Evolutionary conservation across 495 filamentous ascomycete genomes (phyloP).

Genomic region (Hamigera avellanea): DNA sequence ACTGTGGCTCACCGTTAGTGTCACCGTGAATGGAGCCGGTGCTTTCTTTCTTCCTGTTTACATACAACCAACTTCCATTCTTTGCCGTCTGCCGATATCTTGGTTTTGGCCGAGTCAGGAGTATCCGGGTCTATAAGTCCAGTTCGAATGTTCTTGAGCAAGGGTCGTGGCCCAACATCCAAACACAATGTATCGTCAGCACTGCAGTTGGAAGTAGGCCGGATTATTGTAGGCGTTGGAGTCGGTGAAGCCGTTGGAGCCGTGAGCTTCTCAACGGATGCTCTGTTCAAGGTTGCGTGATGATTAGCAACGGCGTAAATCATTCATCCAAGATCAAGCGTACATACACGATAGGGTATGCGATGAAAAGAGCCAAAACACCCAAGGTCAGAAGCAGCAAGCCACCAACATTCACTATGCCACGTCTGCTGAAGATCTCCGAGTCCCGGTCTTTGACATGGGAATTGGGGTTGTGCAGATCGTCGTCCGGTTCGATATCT

Average conservation of each 20-base stretch:
- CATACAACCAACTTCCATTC: slow-evolving; percentile 53
- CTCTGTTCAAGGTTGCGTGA: too few relatives aligned
- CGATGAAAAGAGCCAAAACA: slow-evolving; percentile 57
- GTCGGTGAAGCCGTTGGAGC: too few relatives aligned
- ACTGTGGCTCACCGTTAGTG: too few relatives aligned
- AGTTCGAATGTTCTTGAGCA: slow-evolving; percentile 48
- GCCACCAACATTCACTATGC: slow-evolving; percentile 56
- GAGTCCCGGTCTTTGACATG: slow-evolving; percentile 54
- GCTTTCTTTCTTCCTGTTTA: too few relatives aligned
- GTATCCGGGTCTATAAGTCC: slow-evolving; percentile 65
- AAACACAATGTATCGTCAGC: slow-evolving; percentile 44
- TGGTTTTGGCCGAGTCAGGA: slow-evolving; percentile 44
- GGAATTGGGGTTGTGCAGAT: slow-evolving; percentile 60
- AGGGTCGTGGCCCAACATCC: slow-evolving; percentile 39
- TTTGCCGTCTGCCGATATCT: slow-evolving; percentile 45
- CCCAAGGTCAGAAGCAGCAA: slow-evolving; percentile 50
- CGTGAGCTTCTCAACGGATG: too few relatives aligned
- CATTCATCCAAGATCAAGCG: too few relatives aligned
- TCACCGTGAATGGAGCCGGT: background rate
- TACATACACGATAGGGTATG: slow-evolving; percentile 60
- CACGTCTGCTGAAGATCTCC: slow-evolving; percentile 56
- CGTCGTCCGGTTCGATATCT: slow-evolving; percentile 72
- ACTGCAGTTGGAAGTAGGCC: slow-evolving; percentile 22
- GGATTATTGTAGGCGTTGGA: too few relatives aligned
- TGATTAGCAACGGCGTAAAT: too few relatives aligned